These are phyloP conservation scores for Grifola frondosa DNA, from an alignment of 1,284 basidiomycete genomes.

Conservation along the genomic window DNA sequence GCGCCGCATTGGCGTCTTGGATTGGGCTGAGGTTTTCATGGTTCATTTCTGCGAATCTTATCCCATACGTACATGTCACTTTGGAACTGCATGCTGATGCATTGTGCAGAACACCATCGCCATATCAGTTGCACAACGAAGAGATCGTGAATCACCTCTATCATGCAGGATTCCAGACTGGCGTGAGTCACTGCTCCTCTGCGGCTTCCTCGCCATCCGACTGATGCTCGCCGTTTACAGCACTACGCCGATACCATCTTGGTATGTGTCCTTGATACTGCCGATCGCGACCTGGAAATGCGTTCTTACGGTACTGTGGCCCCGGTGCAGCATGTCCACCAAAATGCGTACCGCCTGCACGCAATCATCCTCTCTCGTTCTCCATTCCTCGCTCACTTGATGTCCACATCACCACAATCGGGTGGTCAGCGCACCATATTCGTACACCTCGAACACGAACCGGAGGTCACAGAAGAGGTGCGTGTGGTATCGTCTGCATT, in stretches of 20 bases:
- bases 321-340: conserved; percentile 68
- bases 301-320: not conserved
- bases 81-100: conserved; percentile 7
- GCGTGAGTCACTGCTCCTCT: conserved; percentile 47
- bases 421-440: conserved; percentile 66
- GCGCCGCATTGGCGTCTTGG: no score
- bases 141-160: conserved; percentile 75
- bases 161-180: conserved; percentile 74
- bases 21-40: not conserved
- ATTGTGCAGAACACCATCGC: conserved; percentile 33
- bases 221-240: conserved; percentile 36
- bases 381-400: conserved; percentile 81
- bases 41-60: not conserved
- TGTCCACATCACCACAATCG: conserved; percentile 70
- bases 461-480: conserved; percentile 82
- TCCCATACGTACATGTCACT: no score
- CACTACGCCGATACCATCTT: conserved; percentile 80
- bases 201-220: conserved; percentile 7
- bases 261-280: conserved; percentile 41
- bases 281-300: not conserved
- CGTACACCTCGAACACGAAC: conserved; percentile 73
- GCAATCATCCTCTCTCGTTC: conserved; percentile 83
- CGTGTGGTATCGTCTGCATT: conserved; percentile 27
- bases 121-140: conserved; percentile 62
- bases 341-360: conserved; percentile 73